A percentile compares a stretch with the other conserved stretches of the same genome.
Evolutionary conservation across 495 filamentous ascomycete species (phyloP).

Genomic region (Cladorrhinum samala): DNA sequence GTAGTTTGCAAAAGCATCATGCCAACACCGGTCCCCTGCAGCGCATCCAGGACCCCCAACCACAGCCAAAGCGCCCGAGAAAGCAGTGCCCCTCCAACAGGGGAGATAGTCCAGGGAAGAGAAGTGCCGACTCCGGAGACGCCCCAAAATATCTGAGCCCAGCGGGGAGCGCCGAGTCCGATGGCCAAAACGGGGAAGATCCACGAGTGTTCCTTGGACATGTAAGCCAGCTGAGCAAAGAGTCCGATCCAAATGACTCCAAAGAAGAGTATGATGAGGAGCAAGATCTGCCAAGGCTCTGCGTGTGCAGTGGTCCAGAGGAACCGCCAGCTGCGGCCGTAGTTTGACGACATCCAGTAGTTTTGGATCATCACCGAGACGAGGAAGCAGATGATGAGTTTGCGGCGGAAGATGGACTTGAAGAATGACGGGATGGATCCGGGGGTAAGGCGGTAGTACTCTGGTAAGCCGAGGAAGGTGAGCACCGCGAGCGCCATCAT

Average conservation of each 20-base stretch:
- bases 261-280: slow-evolving; percentile 53
- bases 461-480: slow-evolving; percentile 52
- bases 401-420: slow-evolving; percentile 49
- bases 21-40: slow-evolving; percentile 54
- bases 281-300: slow-evolving; percentile 42
- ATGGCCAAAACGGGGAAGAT: slow-evolving; percentile 58
- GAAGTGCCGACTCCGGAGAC: slow-evolving; percentile 49
- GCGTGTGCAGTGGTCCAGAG: slow-evolving; percentile 46
- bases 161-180: slow-evolving; percentile 54
- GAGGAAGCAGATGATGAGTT: slow-evolving; percentile 50
- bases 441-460: slow-evolving; percentile 61
- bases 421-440: slow-evolving; percentile 60
- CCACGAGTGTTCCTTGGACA: slow-evolving; percentile 54
- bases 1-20: slow-evolving; percentile 58
- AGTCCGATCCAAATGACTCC: slow-evolving; percentile 46
- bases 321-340: slow-evolving; percentile 57
- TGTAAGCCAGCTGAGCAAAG: slow-evolving; percentile 39
- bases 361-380: slow-evolving; percentile 58
- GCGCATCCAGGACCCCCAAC: slow-evolving; percentile 53
- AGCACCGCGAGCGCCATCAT: slow-evolving; percentile 45
- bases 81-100: slow-evolving; percentile 40
- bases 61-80: slow-evolving; percentile 55
- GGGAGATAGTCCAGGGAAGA: slow-evolving; percentile 49
- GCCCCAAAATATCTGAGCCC: slow-evolving; percentile 59
- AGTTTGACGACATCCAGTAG: slow-evolving; percentile 53